phyloP scores from a whole-genome alignment of 805 yeast genomes.

The Metschnikowia colocasiae region DNA sequence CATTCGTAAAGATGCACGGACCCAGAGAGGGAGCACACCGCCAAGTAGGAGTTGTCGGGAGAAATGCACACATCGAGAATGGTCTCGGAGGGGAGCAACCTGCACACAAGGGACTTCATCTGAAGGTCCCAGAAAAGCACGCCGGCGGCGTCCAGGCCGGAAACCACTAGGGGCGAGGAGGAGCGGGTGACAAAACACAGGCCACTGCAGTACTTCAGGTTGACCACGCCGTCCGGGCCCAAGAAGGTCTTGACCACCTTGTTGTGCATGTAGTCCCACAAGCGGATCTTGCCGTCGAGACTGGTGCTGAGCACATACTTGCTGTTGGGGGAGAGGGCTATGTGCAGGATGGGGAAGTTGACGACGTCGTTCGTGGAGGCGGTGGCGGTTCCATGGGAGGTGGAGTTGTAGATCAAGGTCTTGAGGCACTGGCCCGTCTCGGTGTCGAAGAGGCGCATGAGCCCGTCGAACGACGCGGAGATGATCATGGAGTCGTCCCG shows the following conservation, averaged over 20 bases:
- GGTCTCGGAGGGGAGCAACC: constrained; percentile 23
- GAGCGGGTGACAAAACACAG: constrained; percentile 46
- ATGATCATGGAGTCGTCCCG: constrained; percentile 79
- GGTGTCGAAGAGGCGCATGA: constrained; percentile 84
- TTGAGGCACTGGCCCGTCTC: constrained; percentile 88
- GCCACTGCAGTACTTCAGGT: constrained; percentile 52
- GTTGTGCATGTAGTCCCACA: constrained; percentile 87
- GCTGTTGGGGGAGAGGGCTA: constrained; percentile 75
- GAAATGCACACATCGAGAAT: constrained; percentile 42
- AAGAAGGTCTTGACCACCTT: constrained; percentile 71
- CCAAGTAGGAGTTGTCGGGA: constrained; percentile 36
- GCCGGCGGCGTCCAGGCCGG: constrained; percentile 58
- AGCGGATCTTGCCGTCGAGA: constrained; percentile 69
- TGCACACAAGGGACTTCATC: constrained; percentile 44
- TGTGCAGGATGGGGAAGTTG: constrained; percentile 70
- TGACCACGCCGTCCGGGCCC: constrained; percentile 30
- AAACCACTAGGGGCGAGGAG: constrained; percentile 42
- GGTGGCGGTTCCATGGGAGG: constrained; percentile 56
- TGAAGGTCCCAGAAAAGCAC: constrained; percentile 68
- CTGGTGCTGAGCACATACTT: constrained; percentile 73
- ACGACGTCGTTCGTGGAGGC: constrained; percentile 50
- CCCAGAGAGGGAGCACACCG: constrained; percentile 22
- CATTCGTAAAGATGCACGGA: constrained; percentile 14
- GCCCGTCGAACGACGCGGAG: constrained; percentile 88
- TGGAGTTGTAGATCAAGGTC: constrained; percentile 73